Base-by-base conservation (phyloP, 2,329 filamentous ascomycete genomes). In the Anisogramma anomala region DNA sequence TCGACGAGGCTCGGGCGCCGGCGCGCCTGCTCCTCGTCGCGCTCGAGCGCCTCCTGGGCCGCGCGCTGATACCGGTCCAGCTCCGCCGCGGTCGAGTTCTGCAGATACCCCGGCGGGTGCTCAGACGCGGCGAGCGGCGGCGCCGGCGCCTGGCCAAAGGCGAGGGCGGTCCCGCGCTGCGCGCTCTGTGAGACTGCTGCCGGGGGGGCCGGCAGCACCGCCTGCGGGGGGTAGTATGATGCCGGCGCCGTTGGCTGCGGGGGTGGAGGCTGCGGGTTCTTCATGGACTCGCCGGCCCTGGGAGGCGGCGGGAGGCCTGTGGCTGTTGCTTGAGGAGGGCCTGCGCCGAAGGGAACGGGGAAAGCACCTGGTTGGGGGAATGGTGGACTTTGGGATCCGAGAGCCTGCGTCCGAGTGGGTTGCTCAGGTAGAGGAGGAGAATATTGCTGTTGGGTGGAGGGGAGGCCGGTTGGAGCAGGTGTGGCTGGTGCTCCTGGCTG, bases 281-380 rank as follows among this genome's bases (percentile, higher is more conserved):
- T 27, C 22, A 33, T 27, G 13, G 56, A 59, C 56, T 74, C 66
- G 27, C 68, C 68, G 25, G 58, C 63, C 52, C 65, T 72, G 38
- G 72, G 71, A 33, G 72, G 71, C 41, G 71, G 69, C 43, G 70
- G 70, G 23, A 72, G 48, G 30, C 43, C 43, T 45, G 32, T 36
- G 20, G 41, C 15, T 34, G 45, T 48, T 30, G 47, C 50, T n/a
- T 47, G 36, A n/a, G 44, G 44, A 13, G 33, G 36, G n/a, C 30
- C 28, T 15, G 17, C 47, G 39, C 53, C 53, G 18, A 62, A 50
- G 36, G 69, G 58, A 33, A 60, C 53, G 28, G 75, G 74, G 32
- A 66, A 61, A 28, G 73, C 69, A 40, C 73, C 74, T 27, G 75
- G 74, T 49, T 78, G 73, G 22, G 75, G 74, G 47, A 67, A 59